Base-by-base conservation (phyloP, 2,329 filamentous ascomycete genomes). In the Lecanosticta acicola region DNA sequence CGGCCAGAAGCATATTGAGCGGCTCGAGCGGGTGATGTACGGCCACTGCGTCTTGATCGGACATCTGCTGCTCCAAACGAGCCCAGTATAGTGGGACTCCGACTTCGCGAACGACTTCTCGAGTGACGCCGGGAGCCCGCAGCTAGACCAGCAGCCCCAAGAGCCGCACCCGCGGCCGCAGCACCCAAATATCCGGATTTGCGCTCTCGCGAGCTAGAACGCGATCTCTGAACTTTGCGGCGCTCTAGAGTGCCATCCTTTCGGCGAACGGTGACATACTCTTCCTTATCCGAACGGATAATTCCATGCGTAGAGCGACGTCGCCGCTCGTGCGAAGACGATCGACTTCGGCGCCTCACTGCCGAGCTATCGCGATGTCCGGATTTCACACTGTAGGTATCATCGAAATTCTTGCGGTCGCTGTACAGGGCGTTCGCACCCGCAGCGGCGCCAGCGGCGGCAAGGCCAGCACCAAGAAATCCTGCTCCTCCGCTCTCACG, bases 321-420 rank as follows among this genome's bases (percentile, higher is more conserved):
- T 39, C 61, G 60, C 33, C 53, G 52, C 53, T 66, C 53, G 49
- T 61, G 46, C 10, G 58, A 61, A 9, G 60, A 62, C 34, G 58
- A 60, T 3, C 60, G 59, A 32, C 63, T 65, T 5, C 63, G 57
- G 32, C 57, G 49, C 32, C 61, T 43, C 8, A 54, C 46, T 14
- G 58, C 57, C 33, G 68, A 70, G 17, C 66, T 62, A 37, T 65
- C 63, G 13, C 61, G 62, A 49, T 68, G 71, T 14, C 78, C 77
- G 44, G 76, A 76, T 45, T 75, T 76, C 54, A 79, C 69, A 54
- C 74, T 80, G 51, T 81, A 79, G 0, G 75, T 78, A 55, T 81
- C 79, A 51, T 80, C 75, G 50, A 79, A 80, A 41, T 79, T 75
- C 47, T 77, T 66, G 13, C 68, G 66, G 21, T 67, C 68, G 37